Percentiles rank a stretch among this genome's conserved stretches.
These are phyloP conservation scores for Stropharia rugosoannulata DNA, from an alignment of 768 basidiomycete genomes.

Conservation along the genomic window DNA sequence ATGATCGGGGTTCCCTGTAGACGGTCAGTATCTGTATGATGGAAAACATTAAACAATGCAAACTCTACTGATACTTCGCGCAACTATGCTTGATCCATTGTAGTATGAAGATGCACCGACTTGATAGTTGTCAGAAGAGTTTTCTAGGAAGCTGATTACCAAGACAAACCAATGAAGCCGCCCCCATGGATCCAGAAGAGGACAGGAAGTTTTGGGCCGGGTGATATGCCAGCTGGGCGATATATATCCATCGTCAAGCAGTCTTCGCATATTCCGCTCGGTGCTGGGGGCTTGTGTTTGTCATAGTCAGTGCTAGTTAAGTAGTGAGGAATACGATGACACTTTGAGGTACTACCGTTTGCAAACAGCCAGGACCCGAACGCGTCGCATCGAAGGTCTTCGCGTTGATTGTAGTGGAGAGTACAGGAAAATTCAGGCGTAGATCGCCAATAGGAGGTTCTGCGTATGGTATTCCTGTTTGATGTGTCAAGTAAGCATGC, in stretches of 20 bases:
- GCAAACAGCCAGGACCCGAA: conserved; percentile 45
- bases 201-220: conserved; percentile 30
- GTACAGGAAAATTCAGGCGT: conserved; percentile 42
- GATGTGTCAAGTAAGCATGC: background rate
- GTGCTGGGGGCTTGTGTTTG: conserved; percentile 15
- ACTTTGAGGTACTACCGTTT: conserved; percentile 29
- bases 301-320: background rate
- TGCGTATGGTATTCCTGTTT: conserved; percentile 47
- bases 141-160: background rate
- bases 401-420: conserved; percentile 31
- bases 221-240: conserved; percentile 36
- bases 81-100: conserved; percentile 29
- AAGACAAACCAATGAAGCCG: background rate
- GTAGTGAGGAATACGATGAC: background rate
- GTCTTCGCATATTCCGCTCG: conserved; percentile 46
- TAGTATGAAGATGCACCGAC: conserved; percentile 18
- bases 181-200: conserved; percentile 23
- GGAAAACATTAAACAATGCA: background rate
- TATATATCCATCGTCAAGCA: conserved; percentile 58
- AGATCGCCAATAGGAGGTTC: conserved; percentile 46
- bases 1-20: conserved; percentile 38
- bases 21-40: background rate
- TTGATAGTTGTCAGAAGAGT: background rate
- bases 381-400: conserved; percentile 38
- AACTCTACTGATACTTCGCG: conserved; percentile 29